Conservation (phyloP, 169 alveolate species). For the Plasmodium yoelii region DNA sequence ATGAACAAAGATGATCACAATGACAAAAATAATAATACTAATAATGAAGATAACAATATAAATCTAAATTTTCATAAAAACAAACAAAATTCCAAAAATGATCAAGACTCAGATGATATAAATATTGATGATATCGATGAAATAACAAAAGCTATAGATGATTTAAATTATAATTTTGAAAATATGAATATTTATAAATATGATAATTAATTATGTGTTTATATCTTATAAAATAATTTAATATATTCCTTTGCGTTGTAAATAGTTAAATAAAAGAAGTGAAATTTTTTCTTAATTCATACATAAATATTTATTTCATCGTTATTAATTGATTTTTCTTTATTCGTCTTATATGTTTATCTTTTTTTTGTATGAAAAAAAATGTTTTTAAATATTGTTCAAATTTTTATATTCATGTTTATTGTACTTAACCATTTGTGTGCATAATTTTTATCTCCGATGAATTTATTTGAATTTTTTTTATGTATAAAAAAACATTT, state of each 20-base stretch:
- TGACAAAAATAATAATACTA: not conserved
- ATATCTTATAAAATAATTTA: not conserved
- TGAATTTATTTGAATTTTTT: constrained; percentile 18
- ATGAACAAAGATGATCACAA: not conserved
- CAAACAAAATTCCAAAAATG: not conserved
- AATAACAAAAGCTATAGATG: constrained; percentile 69
- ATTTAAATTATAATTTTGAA: constrained; percentile 65
- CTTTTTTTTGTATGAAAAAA: too few relatives aligned
- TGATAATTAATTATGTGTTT: constrained; percentile 25
- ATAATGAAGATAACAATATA: not conserved
- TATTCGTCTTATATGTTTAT: too few relatives aligned
- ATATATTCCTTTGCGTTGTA: too few relatives aligned
- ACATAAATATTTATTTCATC: too few relatives aligned
- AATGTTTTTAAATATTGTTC: too few relatives aligned
- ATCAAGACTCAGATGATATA: constrained; percentile 49
- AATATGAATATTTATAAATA: constrained; percentile 70
- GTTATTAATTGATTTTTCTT: too few relatives aligned
- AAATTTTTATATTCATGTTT: not conserved
- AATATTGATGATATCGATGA: constrained; percentile 69
- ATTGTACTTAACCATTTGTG: constrained; percentile 6
- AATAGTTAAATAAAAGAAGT: too few relatives aligned
- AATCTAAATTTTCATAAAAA: not conserved
- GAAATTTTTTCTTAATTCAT: too few relatives aligned
- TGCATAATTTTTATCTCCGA: constrained; percentile 10
- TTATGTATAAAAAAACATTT: constrained; percentile 10